Evolutionary conservation across 2,329 filamentous ascomycete species (phyloP).

Genomic region (Cercospora zeina): DNA sequence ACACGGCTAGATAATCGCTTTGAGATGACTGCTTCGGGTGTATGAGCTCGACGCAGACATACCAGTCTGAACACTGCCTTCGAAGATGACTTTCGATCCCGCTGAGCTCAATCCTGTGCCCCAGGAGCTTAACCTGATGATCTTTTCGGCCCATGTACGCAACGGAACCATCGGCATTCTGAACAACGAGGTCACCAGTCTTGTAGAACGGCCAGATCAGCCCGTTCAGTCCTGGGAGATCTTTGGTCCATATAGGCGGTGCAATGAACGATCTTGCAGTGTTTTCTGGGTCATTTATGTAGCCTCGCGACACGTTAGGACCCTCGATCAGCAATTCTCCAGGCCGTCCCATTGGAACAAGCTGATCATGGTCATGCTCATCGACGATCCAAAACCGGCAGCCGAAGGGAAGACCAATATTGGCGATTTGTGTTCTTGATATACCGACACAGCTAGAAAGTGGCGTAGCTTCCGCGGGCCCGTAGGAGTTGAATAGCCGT

Average conservation of each 20-base stretch:
- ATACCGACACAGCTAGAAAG: background rate
- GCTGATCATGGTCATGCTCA: background rate
- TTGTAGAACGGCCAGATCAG: background rate
- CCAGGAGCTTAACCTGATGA: background rate
- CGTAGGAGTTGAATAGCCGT: background rate
- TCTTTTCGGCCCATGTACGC: background rate
- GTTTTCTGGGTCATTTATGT: background rate
- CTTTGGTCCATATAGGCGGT: background rate
- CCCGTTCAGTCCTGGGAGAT: accelerated
- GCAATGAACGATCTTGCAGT: background rate
- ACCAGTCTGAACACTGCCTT: background rate
- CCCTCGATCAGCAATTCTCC: background rate
- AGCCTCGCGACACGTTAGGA: background rate
- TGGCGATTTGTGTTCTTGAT: background rate
- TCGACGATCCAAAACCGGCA: background rate
- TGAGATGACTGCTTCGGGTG: background rate
- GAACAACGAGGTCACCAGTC: background rate
- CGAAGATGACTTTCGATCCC: background rate
- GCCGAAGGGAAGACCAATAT: background rate
- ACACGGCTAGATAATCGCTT: no score
- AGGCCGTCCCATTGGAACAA: background rate
- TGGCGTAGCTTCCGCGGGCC: background rate
- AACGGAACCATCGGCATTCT: background rate
- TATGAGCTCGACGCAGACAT: background rate
- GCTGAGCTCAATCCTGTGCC: background rate